Percentiles rank a stretch among this genome's conserved stretches.
phyloP scores from a whole-genome alignment of 2,329 filamentous ascomycete species.

The Sporothrix euskadiensis region DNA sequence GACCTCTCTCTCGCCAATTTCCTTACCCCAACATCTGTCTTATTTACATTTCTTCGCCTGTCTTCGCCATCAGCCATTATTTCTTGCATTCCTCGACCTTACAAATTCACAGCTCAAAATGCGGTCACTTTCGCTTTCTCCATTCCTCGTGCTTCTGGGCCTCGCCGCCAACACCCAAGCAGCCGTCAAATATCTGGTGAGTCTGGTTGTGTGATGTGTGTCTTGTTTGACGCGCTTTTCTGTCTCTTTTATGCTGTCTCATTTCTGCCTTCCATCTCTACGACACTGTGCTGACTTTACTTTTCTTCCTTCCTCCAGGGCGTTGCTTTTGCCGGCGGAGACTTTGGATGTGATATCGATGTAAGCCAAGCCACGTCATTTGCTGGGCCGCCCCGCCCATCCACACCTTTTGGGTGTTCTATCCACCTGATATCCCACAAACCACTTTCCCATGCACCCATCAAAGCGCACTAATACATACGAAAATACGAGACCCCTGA shows the following conservation, averaged over 20 bases:
- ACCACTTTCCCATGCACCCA: neutral
- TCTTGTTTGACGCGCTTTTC: neutral
- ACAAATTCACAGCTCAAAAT: neutral
- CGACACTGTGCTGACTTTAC: slow-evolving; percentile 58
- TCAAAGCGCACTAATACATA: slow-evolving; percentile 11
- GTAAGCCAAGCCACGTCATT: slow-evolving; percentile 29
- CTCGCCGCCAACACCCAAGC: slow-evolving; percentile 28
- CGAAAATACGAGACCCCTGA: slow-evolving; percentile 20
- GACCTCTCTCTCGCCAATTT: neutral
- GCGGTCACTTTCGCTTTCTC: neutral
- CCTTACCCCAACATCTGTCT: neutral
- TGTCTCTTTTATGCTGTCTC: no score
- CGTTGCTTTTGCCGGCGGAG: slow-evolving; percentile 47
- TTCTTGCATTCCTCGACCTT: neutral
- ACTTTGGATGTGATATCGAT: slow-evolving; percentile 49
- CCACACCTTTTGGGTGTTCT: neutral
- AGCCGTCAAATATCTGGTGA: slow-evolving; percentile 26
- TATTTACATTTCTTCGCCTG: neutral
- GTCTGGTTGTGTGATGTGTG: neutral
- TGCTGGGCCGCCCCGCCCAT: neutral
- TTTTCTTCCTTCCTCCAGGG: slow-evolving; percentile 23
- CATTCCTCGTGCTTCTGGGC: slow-evolving; percentile 16
- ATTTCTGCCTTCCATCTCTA: neutral
- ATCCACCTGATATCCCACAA: neutral
- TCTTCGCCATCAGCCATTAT: neutral